A percentile compares a stretch with the other conserved stretches of the same genome.
Conservation (phyloP, 768 basidiomycete genomes). For the Flagelloscypha sp. region DNA sequence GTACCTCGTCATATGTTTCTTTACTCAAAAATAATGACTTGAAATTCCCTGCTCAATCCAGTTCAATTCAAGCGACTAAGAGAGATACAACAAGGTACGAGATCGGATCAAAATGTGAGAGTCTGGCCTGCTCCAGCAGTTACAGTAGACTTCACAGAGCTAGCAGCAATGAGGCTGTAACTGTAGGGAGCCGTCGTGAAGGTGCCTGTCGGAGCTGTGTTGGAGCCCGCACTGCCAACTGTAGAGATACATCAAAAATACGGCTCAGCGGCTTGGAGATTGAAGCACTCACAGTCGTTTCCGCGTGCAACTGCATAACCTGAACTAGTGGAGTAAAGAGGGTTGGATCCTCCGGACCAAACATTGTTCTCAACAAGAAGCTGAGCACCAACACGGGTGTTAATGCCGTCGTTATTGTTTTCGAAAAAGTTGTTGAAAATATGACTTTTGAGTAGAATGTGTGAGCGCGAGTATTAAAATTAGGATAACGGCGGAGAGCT, state of each 20-base stretch:
- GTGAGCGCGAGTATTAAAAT: too few species aligned
- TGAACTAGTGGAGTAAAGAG: slow-evolving; percentile 32
- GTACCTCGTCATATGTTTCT: too few species aligned
- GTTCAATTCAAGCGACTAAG: too few species aligned
- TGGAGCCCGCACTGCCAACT: slow-evolving; percentile 24
- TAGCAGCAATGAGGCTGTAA: slow-evolving; percentile 16
- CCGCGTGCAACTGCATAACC: slow-evolving; percentile 33
- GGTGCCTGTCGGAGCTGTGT: slow-evolving; percentile 22
- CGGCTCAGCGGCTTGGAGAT: background rate
- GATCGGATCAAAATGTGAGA: slow-evolving; percentile 18
- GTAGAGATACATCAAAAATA: too few species aligned
- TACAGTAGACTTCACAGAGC: slow-evolving; percentile 19
- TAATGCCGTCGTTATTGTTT: slow-evolving; percentile 35
- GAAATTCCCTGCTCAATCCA: too few species aligned
- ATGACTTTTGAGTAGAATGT: too few species aligned
- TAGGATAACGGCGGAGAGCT: too few species aligned
- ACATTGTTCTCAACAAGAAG: slow-evolving; percentile 42
- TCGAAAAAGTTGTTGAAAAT: slow-evolving; percentile 40
- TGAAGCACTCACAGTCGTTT: slow-evolving; percentile 12
- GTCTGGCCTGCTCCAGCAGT: slow-evolving; percentile 20
- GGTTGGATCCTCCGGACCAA: slow-evolving; percentile 33
- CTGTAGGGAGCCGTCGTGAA: slow-evolving; percentile 22
- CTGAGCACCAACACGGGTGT: slow-evolving; percentile 36
- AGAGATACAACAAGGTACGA: too few species aligned
- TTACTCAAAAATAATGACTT: too few species aligned